Percentiles rank a stretch among this genome's conserved stretches.
phyloP scores from a whole-genome alignment of 306 rosid species.

The Casuarina equisetifolia region DNA sequence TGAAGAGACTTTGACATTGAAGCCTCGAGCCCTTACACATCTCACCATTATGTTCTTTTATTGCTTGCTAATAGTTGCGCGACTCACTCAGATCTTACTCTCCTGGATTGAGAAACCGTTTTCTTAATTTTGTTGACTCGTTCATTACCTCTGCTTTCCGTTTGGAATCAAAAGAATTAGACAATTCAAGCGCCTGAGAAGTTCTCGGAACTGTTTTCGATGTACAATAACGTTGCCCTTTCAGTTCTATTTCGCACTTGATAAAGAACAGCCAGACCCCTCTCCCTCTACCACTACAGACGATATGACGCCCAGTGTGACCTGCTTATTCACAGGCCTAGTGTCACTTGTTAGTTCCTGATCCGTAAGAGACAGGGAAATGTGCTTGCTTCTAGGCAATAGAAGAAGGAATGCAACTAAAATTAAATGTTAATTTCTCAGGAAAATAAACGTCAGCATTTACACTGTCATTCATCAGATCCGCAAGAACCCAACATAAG shows the following conservation, averaged over 20 bases:
- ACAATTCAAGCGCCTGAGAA: not conserved
- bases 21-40: not conserved
- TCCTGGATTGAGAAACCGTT: not conserved
- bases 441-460: conserved; percentile 68
- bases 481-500: conserved; percentile 60
- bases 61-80: no score
- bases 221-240: not conserved
- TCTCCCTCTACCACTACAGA: not conserved
- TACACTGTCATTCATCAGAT: conserved; percentile 67
- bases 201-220: not conserved
- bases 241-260: not conserved
- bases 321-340: conserved; percentile 37
- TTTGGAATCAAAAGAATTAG: not conserved
- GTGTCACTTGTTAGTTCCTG: conserved; percentile 23
- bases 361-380: conserved; percentile 21
- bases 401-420: conserved; percentile 19
- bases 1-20: not conserved
- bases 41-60: not conserved
- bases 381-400: conserved; percentile 26
- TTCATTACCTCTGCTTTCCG: not conserved
- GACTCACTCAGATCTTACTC: not conserved
- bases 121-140: not conserved
- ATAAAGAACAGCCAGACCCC: not conserved
- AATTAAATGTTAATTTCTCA: conserved; percentile 31
- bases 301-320: conserved; percentile 43